Conservation (phyloP, 192 early-diverging fungal genomes). For the Coemansia sp. region DNA sequence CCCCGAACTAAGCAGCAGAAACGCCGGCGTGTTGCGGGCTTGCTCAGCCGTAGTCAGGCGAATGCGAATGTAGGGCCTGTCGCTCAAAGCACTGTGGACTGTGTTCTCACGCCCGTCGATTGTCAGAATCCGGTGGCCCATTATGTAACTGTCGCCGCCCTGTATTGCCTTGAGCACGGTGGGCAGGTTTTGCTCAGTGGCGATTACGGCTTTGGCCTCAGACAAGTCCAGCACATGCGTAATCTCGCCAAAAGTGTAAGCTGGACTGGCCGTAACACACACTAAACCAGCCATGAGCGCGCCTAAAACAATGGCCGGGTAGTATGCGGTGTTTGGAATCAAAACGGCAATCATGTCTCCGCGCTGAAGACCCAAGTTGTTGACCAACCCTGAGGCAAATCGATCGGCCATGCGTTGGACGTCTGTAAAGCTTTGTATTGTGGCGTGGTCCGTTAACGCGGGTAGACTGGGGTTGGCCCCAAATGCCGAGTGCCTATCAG, state of each 20-base stretch:
- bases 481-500: conserved; percentile 28
- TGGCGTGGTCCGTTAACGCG: conserved; percentile 18
- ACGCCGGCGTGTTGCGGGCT: conserved; percentile 30
- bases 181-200: conserved; percentile 28
- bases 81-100: conserved; percentile 11
- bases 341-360: conserved; percentile 73
- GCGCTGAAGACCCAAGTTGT: conserved; percentile 60
- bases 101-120: conserved; percentile 24
- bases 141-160: conserved; percentile 16
- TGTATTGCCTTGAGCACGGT: conserved; percentile 25
- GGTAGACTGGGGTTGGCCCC: conserved; percentile 28
- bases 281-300: conserved; percentile 67
- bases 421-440: conserved; percentile 28
- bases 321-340: conserved; percentile 70
- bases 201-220: conserved; percentile 68
- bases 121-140: conserved; percentile 33
- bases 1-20: conserved; percentile 51
- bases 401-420: conserved; percentile 20
- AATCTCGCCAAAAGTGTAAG: conserved; percentile 77
- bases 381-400: conserved; percentile 48
- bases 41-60: conserved; percentile 21
- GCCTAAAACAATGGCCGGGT: conserved; percentile 65
- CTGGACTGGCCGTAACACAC: conserved; percentile 77
- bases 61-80: conserved; percentile 29
- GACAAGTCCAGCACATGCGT: conserved; percentile 74